Evolutionary conservation across 192 early-diverging fungal genomes (phyloP), one percentile per base, ranked within the genome.

Genomic region (Coemansia sp.): DNA sequence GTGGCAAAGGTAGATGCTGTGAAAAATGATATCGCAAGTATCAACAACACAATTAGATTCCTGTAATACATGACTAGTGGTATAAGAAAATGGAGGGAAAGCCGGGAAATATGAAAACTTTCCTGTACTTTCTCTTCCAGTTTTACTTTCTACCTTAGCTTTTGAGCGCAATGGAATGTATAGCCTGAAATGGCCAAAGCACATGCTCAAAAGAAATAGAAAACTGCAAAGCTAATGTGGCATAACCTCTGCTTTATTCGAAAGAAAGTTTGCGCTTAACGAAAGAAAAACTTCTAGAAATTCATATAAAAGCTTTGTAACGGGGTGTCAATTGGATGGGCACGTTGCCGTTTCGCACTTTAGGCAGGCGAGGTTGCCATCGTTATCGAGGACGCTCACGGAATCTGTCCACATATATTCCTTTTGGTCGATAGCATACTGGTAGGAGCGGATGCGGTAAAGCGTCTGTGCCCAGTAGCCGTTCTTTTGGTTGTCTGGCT

Each of bases 311-410:
- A 29, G 25, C 25, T 29, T 55, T 55, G 33, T 55, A 37, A 33
- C 8, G n/a, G n/a, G n/a, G 10, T 54, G 3, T 19, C 29, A 36
- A 19, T 38, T 8, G 4, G 30, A 19, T 3, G 33, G 36, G 34
- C 22, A 55, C 23, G 20, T 37, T 3, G 31, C 67, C 2, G 54
- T 55, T n/a, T 33, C 19, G 37, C 61, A 62, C 10, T 27, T 62
- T 10, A 62, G 23, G 23, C 42, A 48, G 8, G 42, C 41, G 6
- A 41, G 37, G 23, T 62, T 62, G 8, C 61, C 61, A 29, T 74
- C 74, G 34, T 82, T 82, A 54, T 79, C 71, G 5, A 82, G 60
- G 36, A 70, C 48, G 7, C 3, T 67, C 13, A 78, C 37, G 7
- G 40, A 38, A 10, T 64, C 53, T 0, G 40, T 61, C 48, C 72